Evolutionary conservation across 176 grass and related monocot genomes (phyloP).

Genomic region (Oryza glumipatula): DNA sequence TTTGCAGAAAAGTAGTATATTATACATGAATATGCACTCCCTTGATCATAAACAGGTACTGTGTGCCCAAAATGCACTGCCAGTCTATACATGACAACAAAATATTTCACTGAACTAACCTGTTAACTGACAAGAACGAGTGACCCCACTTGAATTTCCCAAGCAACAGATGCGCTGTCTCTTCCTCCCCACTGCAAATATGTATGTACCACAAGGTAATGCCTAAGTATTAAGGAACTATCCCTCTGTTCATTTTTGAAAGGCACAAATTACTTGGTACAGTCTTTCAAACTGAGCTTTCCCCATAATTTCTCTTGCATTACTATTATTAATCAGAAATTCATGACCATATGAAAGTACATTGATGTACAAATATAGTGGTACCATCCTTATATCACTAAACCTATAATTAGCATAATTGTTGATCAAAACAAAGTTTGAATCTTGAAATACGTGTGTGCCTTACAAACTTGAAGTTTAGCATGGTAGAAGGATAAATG

Average conservation of each 20-base stretch:
- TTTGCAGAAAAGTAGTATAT: not conserved
- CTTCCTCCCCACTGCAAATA: conserved; percentile 78
- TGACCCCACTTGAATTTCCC: conserved; percentile 98
- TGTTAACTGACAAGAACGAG: conserved; percentile 93
- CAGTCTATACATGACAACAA: not conserved
- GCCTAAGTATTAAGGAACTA: not conserved
- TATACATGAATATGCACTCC: not conserved
- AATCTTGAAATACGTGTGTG: not conserved
- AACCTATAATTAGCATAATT: not conserved
- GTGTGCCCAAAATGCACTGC: not conserved
- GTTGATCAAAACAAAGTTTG: not conserved
- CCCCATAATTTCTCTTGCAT: not conserved
- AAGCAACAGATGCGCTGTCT: conserved; percentile 69
- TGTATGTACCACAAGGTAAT: conserved; percentile 33
- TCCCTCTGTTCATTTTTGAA: not conserved
- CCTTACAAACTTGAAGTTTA: not conserved
- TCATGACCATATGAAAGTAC: not conserved
- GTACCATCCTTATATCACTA: not conserved
- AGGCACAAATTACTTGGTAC: not conserved
- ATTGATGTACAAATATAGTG: not conserved
- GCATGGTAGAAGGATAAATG: not conserved
- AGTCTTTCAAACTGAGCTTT: not conserved
- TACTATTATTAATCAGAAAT: not conserved
- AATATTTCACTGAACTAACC: conserved; percentile 43
- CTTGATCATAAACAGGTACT: not conserved